Base-by-base conservation (phyloP, 1,284 basidiomycete genomes). In the Malassezia cuniculi region DNA sequence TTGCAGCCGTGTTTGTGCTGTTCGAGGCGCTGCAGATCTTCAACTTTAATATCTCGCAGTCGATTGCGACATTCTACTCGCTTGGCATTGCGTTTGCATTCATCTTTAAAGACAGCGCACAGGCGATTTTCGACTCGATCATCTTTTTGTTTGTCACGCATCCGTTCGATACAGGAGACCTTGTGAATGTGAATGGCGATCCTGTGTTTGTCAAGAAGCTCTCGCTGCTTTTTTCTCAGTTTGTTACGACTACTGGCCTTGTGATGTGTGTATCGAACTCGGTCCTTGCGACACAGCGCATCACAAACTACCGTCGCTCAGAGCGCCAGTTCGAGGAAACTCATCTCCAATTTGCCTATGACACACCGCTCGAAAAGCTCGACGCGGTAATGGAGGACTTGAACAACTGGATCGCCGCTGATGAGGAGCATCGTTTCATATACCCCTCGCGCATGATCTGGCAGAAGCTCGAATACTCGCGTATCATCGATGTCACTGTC, bases 81-180 rank as follows among this genome's bases (percentile, higher is more conserved):
- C 49, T 64, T 26, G 60, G 54, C 17, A 57, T 64, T 24, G 60
- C 58, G 6, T 59, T 59, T 26, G 57, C 58, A 2, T 64, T 64
- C 36, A 43, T 64, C 36, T 64, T 64, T 54, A 64, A 64, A 34
- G 57, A 60, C 38, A 55, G 57, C 7, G 58, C 58, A 12, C 47
- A 53, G 41, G 60, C 61, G 27, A 48, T 64, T 15, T 64, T 64
- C 26, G 60, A 64, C 44, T 60, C 57, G 27, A 64, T 64, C 50
- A 54, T 64, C 36, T 64, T 64, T 43, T 41, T 61, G 28, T 60
- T 64, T 21, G 47, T 64, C 48, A 60, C 60, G 9, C 60, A 64
- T 34, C 56, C 60, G 6, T 62, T 58, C 34, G 60, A 64, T 27
- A 62, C 60, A 5, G 60, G 60, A 24, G 60, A 64, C 27, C 43